Evolutionary conservation across 495 filamentous ascomycete species (phyloP).

Genomic region (Xylaria scruposa): DNA sequence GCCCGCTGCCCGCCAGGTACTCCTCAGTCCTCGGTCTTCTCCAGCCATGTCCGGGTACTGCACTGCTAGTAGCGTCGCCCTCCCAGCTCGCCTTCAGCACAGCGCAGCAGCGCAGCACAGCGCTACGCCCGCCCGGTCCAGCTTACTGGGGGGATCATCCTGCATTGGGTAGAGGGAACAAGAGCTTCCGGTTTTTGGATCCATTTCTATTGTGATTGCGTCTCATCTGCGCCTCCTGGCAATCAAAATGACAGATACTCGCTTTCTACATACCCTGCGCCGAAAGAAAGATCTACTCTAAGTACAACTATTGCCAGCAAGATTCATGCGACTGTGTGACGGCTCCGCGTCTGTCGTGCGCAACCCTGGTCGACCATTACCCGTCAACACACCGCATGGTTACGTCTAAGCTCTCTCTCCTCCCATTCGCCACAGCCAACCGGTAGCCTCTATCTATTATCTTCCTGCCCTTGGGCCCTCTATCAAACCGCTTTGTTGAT

Average conservation of each 20-base stretch:
- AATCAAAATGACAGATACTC: slow-evolving; percentile 23
- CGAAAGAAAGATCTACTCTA: slow-evolving; percentile 13
- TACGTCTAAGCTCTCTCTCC: neutral
- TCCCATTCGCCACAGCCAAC: slow-evolving; percentile 35
- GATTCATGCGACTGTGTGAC: slow-evolving; percentile 16
- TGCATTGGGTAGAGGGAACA: slow-evolving; percentile 27
- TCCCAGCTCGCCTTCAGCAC: neutral
- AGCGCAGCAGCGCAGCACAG: neutral
- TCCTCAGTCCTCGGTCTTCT: neutral
- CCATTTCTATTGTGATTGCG: slow-evolving; percentile 18
- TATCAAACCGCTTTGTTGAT: slow-evolving; percentile 30
- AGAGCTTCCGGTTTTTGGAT: slow-evolving; percentile 24
- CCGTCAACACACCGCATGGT: slow-evolving; percentile 3
- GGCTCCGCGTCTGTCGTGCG: slow-evolving; percentile 1
- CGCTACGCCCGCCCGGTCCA: slow-evolving; percentile 7
- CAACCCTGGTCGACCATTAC: slow-evolving; percentile 12
- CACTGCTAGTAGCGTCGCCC: neutral
- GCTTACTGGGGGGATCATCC: slow-evolving; percentile 13
- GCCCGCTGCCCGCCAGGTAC: neutral
- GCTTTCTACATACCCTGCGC: slow-evolving; percentile 23
- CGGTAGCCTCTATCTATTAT: slow-evolving; percentile 35
- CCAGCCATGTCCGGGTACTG: neutral
- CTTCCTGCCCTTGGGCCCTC: slow-evolving; percentile 4
- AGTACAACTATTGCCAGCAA: neutral
- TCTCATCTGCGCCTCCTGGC: slow-evolving; percentile 25